Conservation (phyloP, 371 early-diverging fungal species). For the Mucor lusitanicus region DNA sequence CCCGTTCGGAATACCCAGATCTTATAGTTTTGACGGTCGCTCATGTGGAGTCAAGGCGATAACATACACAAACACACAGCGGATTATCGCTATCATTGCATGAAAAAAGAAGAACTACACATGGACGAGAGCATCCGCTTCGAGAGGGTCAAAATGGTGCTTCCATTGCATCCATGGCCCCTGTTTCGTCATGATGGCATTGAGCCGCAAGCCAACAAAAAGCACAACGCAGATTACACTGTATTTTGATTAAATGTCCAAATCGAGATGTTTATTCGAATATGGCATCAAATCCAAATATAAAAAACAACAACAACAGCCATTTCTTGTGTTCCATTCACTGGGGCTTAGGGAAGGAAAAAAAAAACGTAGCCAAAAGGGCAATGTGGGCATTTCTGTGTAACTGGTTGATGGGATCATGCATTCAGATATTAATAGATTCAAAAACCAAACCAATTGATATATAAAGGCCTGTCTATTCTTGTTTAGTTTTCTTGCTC, state of each 20-base stretch:
- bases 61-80: no score
- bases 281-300: slow-evolving; percentile 4
- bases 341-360: slow-evolving; percentile 3
- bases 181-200: no score
- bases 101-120: no score
- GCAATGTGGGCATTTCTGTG: neutral
- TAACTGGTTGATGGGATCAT: neutral
- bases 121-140: no score
- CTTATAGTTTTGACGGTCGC: no score
- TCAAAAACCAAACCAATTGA: neutral
- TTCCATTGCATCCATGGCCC: no score
- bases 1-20: no score
- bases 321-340: neutral
- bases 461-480: neutral
- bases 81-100: no score
- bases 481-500: neutral
- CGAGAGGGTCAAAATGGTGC: no score
- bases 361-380: neutral
- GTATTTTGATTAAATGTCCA: neutral
- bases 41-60: no score
- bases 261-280: neutral
- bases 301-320: neutral
- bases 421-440: neutral
- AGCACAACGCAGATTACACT: neutral
- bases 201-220: neutral